Conservation (phyloP, 2,329 filamentous ascomycete species). For the Aspergillus ustus region DNA sequence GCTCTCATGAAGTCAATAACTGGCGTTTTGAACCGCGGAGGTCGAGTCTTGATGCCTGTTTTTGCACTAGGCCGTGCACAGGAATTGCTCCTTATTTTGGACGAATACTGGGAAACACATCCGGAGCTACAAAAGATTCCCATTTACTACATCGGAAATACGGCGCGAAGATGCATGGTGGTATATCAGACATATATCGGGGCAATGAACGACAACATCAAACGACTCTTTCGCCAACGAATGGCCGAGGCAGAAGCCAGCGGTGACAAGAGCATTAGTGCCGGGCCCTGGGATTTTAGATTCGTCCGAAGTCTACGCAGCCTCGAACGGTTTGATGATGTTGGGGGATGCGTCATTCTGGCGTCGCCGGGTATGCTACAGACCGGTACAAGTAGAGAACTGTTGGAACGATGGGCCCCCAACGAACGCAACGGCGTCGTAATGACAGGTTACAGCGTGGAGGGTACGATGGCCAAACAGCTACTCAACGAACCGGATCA, state of each 20-base stretch:
- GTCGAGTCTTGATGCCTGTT: conserved; percentile 90
- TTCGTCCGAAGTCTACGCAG: conserved; percentile 91
- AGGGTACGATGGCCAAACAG: conserved; percentile 97
- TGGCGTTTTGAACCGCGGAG: conserved; percentile 84
- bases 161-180: conserved; percentile 96
- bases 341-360: conserved; percentile 95
- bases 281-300: conserved; percentile 92
- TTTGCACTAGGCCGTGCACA: conserved; percentile 94
- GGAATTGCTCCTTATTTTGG: conserved; percentile 89
- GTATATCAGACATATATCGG: conserved; percentile 98
- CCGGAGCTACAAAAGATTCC: conserved; percentile 85
- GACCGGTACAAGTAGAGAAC: conserved; percentile 88
- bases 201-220: conserved; percentile 99
- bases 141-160: conserved; percentile 96
- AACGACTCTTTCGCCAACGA: conserved; percentile 86
- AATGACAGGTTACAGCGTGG: conserved; percentile 97
- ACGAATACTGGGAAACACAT: conserved; percentile 96
- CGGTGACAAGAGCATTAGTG: conserved; percentile 71
- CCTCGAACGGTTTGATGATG: conserved; percentile 92
- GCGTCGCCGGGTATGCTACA: conserved; percentile 98
- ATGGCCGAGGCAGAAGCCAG: conserved; percentile 88
- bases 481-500: conserved; percentile 94
- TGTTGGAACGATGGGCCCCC: conserved; percentile 94
- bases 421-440: conserved; percentile 97
- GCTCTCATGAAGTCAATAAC: conserved; percentile 96